Evolutionary conservation across 1,139 yeast genomes (phyloP), one percentile per base, ranked within the genome.

Genomic region (Yamadazyma atlantica): DNA sequence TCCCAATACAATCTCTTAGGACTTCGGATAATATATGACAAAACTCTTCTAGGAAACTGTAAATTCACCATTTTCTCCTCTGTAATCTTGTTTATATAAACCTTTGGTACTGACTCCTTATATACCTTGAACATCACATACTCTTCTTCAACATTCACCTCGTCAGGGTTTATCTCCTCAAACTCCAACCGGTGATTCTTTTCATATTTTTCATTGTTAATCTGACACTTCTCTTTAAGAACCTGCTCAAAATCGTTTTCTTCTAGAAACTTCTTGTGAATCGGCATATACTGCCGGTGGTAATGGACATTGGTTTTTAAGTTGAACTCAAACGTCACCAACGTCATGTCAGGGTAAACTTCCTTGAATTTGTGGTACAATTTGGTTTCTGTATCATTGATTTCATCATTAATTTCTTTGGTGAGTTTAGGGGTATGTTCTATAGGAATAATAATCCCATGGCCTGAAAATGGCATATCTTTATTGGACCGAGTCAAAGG

Each of bases 381-480:
- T 3, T 79, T 58, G 0, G 43, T 35, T 48, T 81, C 75, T 49
- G 64, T 81, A 18, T 60, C 49, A 1, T 52, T 29, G 7, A 64
- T 58, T 43, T 69, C 74, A 32, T 52, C 39, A 32, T 44, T 54
- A 1, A 57, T 41, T 0, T 50, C 49, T 1, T 38, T 40, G 14
- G 58, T 50, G 10, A 68, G 44, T 0, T 75, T 74, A 0, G 95
- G 75, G 7, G 71, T 64, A 57, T 90, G 97, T 9, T 82, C 79
- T 16, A 90, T 75, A 0, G 97, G 95, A n/a, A 88, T 80, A 7
- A 89, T 72, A 33, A 90, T 67, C 11, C 87, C 85, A 64, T 90
- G 97, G 0, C 95, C 96, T 0, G 95, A 78, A 53, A 86, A 81
- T 8, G 70, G 67, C 53, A 75, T 55, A 16, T 50, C 48, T 38